Conservation (phyloP, 2,329 filamentous ascomycete species). For the Pestalotiopsis sp. region DNA sequence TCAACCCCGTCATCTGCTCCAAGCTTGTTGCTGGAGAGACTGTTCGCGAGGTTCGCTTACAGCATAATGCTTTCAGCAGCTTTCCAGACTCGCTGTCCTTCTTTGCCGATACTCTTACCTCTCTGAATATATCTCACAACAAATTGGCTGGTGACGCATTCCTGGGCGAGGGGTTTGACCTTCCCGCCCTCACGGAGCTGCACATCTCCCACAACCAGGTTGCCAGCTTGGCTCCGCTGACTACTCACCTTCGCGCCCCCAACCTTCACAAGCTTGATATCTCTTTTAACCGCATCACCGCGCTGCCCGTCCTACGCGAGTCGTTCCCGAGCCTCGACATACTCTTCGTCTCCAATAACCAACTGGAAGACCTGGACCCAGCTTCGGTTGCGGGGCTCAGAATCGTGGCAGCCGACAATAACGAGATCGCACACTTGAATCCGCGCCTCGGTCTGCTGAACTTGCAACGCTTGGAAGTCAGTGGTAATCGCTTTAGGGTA, state of each 20-base stretch:
- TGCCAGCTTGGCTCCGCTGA: slow-evolving; percentile 68
- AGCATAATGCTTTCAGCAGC: slow-evolving; percentile 73
- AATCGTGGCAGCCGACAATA: slow-evolving; percentile 79
- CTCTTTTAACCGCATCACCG: slow-evolving; percentile 77
- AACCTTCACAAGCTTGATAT: slow-evolving; percentile 77
- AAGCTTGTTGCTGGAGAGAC: slow-evolving; percentile 55
- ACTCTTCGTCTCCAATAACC: slow-evolving; percentile 79
- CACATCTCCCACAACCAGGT: slow-evolving; percentile 77
- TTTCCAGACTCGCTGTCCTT: slow-evolving; percentile 74
- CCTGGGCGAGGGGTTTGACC: slow-evolving; percentile 65
- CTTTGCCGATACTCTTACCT: slow-evolving; percentile 70
- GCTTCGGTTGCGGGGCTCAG: slow-evolving; percentile 75
- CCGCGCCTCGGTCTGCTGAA: slow-evolving; percentile 77
- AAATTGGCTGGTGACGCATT: slow-evolving; percentile 67
- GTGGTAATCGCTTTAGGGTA: slow-evolving; percentile 85
- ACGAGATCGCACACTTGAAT: slow-evolving; percentile 81
- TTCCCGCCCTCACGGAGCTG: slow-evolving; percentile 77
- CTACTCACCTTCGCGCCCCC: slow-evolving; percentile 71
- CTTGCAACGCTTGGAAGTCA: slow-evolving; percentile 72
- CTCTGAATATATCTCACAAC: slow-evolving; percentile 77
- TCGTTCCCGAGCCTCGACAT: slow-evolving; percentile 72
- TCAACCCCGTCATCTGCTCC: slow-evolving; percentile 61
- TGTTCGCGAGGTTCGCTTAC: slow-evolving; percentile 65
- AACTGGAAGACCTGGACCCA: slow-evolving; percentile 71
- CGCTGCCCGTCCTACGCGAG: slow-evolving; percentile 67